Conservation (phyloP, 208 protist species). For the Wallacemonas sp. region DNA sequence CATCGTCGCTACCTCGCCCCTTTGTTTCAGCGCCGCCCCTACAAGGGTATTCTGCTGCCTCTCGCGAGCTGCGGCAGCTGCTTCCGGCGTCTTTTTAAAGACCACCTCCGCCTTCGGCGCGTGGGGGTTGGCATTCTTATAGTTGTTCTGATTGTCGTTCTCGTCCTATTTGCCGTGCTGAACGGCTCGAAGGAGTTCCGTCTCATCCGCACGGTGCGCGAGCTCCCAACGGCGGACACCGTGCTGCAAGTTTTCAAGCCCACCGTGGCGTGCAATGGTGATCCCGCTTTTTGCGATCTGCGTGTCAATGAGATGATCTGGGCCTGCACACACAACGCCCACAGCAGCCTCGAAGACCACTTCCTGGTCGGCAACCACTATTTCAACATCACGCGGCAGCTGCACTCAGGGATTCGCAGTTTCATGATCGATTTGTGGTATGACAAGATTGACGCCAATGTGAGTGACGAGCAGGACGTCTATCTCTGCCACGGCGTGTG, state of each 20-base stretch:
- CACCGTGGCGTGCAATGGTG: conserved; percentile 29
- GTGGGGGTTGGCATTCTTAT: conserved; percentile 21
- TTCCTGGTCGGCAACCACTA: conserved; percentile 46
- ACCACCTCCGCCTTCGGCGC: conserved; percentile 29
- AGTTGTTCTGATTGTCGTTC: conserved; percentile 22
- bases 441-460: conserved; percentile 28
- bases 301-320: conserved; percentile 39
- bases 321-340: conserved; percentile 41
- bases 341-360: conserved; percentile 41
- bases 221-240: background rate
- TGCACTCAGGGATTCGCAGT: conserved; percentile 33
- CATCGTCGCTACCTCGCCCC: conserved; percentile 22
- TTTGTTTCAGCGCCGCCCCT: conserved; percentile 22
- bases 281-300: conserved; percentile 27
- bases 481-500: conserved; percentile 40
- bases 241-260: conserved; percentile 38
- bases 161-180: conserved; percentile 25
- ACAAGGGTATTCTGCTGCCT: conserved; percentile 23
- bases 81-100: conserved; percentile 14
- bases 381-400: conserved; percentile 44
- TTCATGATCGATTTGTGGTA: conserved; percentile 55
- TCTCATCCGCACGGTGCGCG: conserved; percentile 10
- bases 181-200: conserved; percentile 18
- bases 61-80: conserved; percentile 4
- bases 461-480: conserved; percentile 28